phyloP scores from a whole-genome alignment of 345 rosid species.

The Angophora floribunda region DNA sequence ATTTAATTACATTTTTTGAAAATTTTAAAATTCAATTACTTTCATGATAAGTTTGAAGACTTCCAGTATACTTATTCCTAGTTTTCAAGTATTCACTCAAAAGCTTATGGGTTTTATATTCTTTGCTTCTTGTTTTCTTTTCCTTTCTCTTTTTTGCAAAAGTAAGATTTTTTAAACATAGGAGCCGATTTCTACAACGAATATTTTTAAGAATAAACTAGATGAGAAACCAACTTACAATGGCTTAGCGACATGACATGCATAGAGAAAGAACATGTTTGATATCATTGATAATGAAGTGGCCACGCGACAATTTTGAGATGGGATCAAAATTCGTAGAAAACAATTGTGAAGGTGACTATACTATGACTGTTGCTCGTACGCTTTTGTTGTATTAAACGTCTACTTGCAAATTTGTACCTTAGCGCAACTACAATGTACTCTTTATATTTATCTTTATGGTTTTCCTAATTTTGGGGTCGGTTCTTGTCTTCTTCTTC shows the following conservation, averaged over 20 bases:
- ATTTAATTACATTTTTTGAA: too few species aligned
- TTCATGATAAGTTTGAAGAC: too few species aligned
- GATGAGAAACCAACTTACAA: rapidly evolving
- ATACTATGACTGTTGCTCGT: neutral
- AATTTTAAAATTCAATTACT: too few species aligned
- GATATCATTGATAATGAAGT: neutral
- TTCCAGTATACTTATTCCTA: too few species aligned
- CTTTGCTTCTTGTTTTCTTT: neutral
- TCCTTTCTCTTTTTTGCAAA: neutral
- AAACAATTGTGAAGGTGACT: neutral
- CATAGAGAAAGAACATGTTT: neutral
- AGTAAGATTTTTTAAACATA: neutral
- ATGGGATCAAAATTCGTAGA: rapidly evolving
- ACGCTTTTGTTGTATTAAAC: neutral
- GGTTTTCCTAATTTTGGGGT: neutral
- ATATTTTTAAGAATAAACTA: neutral
- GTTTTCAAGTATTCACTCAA: neutral
- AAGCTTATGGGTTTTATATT: neutral
- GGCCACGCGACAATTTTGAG: neutral
- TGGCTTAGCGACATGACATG: neutral
- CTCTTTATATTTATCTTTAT: neutral
- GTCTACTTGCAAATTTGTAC: neutral
- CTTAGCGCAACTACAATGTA: too few species aligned
- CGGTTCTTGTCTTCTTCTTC: neutral
- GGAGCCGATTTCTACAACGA: too few species aligned